Conservation (phyloP, 306 rosid genomes). For the Acacia melanoxylon region DNA sequence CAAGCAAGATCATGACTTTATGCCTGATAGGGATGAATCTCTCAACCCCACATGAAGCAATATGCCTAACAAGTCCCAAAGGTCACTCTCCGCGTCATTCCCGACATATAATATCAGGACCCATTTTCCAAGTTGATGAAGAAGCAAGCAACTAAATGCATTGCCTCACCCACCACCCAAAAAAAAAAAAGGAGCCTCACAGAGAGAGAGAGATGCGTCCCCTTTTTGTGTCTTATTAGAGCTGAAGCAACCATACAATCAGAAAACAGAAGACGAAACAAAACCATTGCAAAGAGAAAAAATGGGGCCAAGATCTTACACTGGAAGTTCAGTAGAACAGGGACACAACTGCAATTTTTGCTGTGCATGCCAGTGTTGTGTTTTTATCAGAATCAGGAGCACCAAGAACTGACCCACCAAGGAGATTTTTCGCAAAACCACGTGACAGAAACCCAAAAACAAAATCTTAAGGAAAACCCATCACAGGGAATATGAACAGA, state of each 20-base stretch:
- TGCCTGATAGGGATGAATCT: constrained; percentile 36
- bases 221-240: constrained; percentile 31
- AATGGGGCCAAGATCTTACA: constrained; percentile 24
- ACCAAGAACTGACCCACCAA: constrained; percentile 32
- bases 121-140: constrained; percentile 14
- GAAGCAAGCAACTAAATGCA: constrained; percentile 31
- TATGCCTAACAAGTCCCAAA: constrained; percentile 17
- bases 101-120: not conserved
- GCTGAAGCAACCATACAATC: constrained; percentile 30
- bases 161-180: not conserved
- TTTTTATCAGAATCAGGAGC: constrained; percentile 26
- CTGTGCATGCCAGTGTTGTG: constrained; percentile 31
- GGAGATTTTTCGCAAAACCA: constrained; percentile 30
- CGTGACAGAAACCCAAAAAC: constrained; percentile 27
- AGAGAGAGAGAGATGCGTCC: not conserved
- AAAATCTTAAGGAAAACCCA: constrained; percentile 22
- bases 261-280: constrained; percentile 22
- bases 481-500: constrained; percentile 30
- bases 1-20: constrained; percentile 58
- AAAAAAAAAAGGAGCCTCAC: not conserved
- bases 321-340: constrained; percentile 38
- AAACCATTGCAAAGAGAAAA: constrained; percentile 3
- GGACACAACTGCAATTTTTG: constrained; percentile 30
- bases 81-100: constrained; percentile 15
- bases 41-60: constrained; percentile 25